Conservation (phyloP, 441 rosid species). For the Metrosideros polymorpha region DNA sequence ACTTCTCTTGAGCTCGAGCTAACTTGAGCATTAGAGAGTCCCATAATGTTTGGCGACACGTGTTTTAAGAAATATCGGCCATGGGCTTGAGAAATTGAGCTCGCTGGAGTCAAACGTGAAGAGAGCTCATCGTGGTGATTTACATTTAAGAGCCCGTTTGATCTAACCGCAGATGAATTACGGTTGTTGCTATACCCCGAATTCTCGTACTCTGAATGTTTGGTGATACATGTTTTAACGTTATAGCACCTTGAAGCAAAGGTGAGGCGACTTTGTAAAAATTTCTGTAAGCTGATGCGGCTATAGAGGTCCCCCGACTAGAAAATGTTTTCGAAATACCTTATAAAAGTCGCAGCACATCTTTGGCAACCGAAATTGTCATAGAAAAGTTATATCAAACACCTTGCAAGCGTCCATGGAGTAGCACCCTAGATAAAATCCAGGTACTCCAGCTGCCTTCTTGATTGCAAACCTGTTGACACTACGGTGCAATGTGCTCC, state of each 20-base stretch:
- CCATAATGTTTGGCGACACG: too few relatives aligned
- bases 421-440: not conserved
- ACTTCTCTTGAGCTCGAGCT: too few relatives aligned
- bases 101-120: not conserved
- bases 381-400: not conserved
- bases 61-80: too few relatives aligned
- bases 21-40: too few relatives aligned
- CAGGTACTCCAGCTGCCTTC: not conserved
- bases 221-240: not conserved
- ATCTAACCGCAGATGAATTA: too few relatives aligned
- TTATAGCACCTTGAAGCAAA: too few relatives aligned
- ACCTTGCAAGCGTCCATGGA: not conserved
- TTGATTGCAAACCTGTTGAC: not conserved
- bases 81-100: not conserved
- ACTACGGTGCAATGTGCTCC: not conserved
- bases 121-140: not conserved
- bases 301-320: not conserved
- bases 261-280: too few relatives aligned
- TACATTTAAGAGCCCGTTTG: not conserved
- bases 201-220: not conserved
- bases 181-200: not conserved
- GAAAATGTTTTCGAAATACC: not conserved
- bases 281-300: not conserved
- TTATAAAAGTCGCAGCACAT: not conserved
- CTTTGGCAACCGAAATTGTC: too few relatives aligned